phyloP scores from a whole-genome alignment of 352 stramenopile species.

The Peronospora farinosa region DNA sequence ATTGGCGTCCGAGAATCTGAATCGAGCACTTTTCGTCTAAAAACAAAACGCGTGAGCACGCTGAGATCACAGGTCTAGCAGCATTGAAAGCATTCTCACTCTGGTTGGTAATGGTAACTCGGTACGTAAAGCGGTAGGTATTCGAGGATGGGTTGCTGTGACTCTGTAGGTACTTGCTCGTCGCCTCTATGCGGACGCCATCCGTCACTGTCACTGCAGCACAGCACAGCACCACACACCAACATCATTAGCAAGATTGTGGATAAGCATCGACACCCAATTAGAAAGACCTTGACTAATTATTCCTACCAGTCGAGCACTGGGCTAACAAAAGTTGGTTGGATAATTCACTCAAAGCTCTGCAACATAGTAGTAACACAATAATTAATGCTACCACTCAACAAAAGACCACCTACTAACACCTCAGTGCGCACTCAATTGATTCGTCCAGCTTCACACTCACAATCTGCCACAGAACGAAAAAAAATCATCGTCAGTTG shows the following conservation, averaged over 20 bases:
- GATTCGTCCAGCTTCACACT: constrained; percentile 59
- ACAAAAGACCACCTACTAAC: not conserved
- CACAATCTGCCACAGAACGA: constrained; percentile 20
- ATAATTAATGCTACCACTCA: not conserved
- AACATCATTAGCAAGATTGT: constrained; percentile 1
- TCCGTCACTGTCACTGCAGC: constrained; percentile 57
- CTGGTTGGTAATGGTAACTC: constrained; percentile 71
- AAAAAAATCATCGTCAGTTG: constrained; percentile 5
- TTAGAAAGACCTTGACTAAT: not conserved
- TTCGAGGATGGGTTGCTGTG: constrained; percentile 45
- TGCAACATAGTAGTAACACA: constrained; percentile 14
- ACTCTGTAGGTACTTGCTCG: constrained; percentile 57
- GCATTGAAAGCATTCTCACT: constrained; percentile 27
- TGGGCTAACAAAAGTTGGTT: constrained; percentile 59
- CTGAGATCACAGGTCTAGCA: not conserved
- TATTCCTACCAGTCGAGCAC: constrained; percentile 57
- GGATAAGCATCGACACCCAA: not conserved
- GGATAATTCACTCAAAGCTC: constrained; percentile 53
- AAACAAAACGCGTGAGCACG: constrained; percentile 5
- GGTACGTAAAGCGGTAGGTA: constrained; percentile 72
- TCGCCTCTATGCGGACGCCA: constrained; percentile 64
- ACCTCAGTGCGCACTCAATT: constrained; percentile 36
- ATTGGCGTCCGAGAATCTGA: constrained; percentile 71
- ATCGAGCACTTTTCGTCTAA: constrained; percentile 43
- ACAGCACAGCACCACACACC: not conserved